Base-by-base conservation (phyloP, 2,329 filamentous ascomycete genomes). In the Zymoseptoria ardabiliae region DNA sequence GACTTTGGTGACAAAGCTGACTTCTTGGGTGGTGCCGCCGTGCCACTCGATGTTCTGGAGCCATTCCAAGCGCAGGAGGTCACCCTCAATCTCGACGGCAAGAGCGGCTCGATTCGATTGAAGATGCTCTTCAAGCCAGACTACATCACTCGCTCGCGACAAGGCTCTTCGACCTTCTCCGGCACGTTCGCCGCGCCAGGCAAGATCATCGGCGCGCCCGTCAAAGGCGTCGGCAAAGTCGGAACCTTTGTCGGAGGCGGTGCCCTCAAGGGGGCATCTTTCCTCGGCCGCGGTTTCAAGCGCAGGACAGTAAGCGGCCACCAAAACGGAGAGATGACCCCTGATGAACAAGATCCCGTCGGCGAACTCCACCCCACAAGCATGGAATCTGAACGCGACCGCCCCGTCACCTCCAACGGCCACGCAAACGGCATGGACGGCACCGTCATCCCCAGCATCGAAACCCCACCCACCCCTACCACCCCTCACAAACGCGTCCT, bases 1-100 rank as follows among this genome's bases (percentile, higher is more conserved):
- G 94, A 99, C 73, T 96, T 97, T 78, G 93, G 90, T 53, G 91
- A 96, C 73, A 93, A 92, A 75, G 91, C 92, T 1, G 94, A 99
- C 74, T 89, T 88, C 72, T 78, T 99, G n/a, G 94, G 94, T 51
- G 82, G 81, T 60, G 81, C 90, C 0, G 77, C 79, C 4, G 90
- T 99, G 70, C 86, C 90, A 67, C 82, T 99, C 17, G 85, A 88
- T 54, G 75, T 85, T 30, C 80, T 99, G 7, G 91, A 96, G 68
- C 94, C 94, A 0, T 97, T 97, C 80, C 83, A 83, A 71, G 83
- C 85, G 10, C 85, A 89, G 67, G 91, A 96, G 72, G 80, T 91
- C 30, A 85, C 80, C 10, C 83, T 95, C 28, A 77, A 82, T 0
- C 81, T 99, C 2, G 90, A 97, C 69, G 94, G 94, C 28, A 95